Evolutionary conservation across 2,329 filamentous ascomycete species (phyloP).

Genomic region (Pseudogymnoascus sp.): DNA sequence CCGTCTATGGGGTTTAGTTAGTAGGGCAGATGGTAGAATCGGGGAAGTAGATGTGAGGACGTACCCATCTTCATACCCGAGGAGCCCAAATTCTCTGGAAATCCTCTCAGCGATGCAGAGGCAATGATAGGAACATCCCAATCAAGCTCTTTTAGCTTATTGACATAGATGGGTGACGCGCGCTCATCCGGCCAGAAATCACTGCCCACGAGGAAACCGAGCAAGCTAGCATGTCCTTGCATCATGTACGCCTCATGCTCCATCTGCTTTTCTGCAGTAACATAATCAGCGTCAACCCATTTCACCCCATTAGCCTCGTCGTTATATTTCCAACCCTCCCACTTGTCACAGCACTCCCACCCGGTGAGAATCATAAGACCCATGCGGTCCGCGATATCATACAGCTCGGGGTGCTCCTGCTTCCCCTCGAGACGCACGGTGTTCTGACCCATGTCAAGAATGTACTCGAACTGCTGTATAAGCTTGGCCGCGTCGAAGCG

Average conservation of each 20-base stretch:
- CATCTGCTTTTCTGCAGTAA: constrained; percentile 45
- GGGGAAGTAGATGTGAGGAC: not conserved
- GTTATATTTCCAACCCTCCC: constrained; percentile 57
- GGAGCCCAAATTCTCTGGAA: constrained; percentile 41
- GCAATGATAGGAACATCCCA: constrained; percentile 51
- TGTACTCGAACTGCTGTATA: constrained; percentile 40
- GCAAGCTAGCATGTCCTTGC: constrained; percentile 49
- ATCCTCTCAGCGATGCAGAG: constrained; percentile 48
- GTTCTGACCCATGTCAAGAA: constrained; percentile 54
- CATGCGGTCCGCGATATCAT: constrained; percentile 47
- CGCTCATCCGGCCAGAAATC: constrained; percentile 55
- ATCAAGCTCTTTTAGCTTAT: constrained; percentile 39
- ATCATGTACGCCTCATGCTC: constrained; percentile 51
- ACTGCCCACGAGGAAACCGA: constrained; percentile 51
- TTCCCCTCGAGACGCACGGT: constrained; percentile 57
- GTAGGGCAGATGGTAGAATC: not conserved
- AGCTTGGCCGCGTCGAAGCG: constrained; percentile 45
- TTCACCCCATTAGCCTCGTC: constrained; percentile 36
- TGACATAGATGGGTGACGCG: constrained; percentile 44
- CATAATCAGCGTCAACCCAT: constrained; percentile 48
- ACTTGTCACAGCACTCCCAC: constrained; percentile 62
- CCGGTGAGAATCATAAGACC: constrained; percentile 54
- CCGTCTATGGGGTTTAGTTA: constrained; percentile 31
- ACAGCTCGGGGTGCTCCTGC: constrained; percentile 53
- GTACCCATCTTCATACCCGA: constrained; percentile 54